Evolutionary conservation across 306 rosid species (phyloP), one percentile per base, ranked within the genome.

Genomic region (Malus sylvestris): DNA sequence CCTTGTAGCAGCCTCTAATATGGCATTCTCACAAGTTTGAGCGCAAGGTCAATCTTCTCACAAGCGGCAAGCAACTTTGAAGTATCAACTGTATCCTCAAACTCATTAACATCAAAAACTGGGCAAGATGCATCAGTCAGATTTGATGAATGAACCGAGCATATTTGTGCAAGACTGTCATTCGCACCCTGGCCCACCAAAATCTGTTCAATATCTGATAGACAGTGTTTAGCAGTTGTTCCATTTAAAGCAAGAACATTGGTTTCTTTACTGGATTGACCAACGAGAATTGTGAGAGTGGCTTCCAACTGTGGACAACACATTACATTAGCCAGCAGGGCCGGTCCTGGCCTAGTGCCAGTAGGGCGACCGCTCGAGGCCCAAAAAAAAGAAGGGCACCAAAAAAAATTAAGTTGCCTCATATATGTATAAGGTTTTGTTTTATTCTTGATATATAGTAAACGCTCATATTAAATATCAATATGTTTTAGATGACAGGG

Each of bases 291-390:
- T 52, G 93, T 81, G 72, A 95, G 90, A 74, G 99, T 92, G 51
- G 99, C 99, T 82, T 91, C 96, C 83, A 92, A 80, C 83, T 95
- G 99, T 7, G 99, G 99, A 86, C 99, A 95, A 70, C 99, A 92
- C 29, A 92, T 92, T 73, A 90, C 92, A 76, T 95, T 95, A 68
- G 99, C 99, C 83, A 89, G 84, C 33, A 4, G 5, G 15, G 49
- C 0, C 15, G 49, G 15, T 14, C 49, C 3, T 3, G 49, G 49
- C 49, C 15, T 4, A 44, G 1, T 44, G 49, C 15, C 15, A 44
- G 1, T 4, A 30, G 5, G 15, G 51, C 0, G 15, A 45, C 14
- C 4, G 15, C 51, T 11, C 0, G 1, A 1, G 4, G 4, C 51
- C 51, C 15, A 44, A 44, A 10, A 44, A 42, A 44, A 44, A 0